A percentile compares a stretch with the other conserved stretches of the same genome.
Conservation (phyloP, 768 basidiomycete species). For the Fibroporia radiculosa region DNA sequence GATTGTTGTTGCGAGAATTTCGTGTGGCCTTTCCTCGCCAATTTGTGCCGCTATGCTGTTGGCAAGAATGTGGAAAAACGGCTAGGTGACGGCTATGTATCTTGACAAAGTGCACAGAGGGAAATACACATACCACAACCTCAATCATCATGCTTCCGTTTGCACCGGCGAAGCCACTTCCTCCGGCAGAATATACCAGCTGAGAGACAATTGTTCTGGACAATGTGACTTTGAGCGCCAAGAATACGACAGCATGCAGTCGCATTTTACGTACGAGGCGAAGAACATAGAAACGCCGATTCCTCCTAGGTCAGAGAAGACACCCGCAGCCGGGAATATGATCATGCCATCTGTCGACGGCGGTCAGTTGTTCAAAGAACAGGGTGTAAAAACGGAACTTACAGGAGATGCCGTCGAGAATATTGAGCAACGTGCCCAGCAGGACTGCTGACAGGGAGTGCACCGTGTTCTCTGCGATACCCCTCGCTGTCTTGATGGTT, state of each 20-base stretch:
- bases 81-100: conserved; percentile 35
- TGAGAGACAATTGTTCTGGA: conserved; percentile 69
- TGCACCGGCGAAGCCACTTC: conserved; percentile 82
- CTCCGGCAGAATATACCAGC: conserved; percentile 77
- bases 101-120: background rate
- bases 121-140: conserved; percentile 62
- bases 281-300: conserved; percentile 97
- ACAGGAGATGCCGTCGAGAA: conserved; percentile 93
- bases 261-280: conserved; percentile 45
- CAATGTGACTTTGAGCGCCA: background rate
- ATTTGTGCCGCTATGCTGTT: conserved; percentile 64
- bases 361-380: background rate
- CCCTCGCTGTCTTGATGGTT: background rate
- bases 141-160: conserved; percentile 99
- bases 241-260: background rate
- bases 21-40: conserved; percentile 57
- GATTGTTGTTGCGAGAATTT: conserved; percentile 87
- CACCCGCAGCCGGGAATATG: conserved; percentile 79
- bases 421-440: conserved; percentile 78
- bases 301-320: conserved; percentile 75
- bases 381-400: conserved; percentile 23
- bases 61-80: conserved; percentile 93
- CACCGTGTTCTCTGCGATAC: conserved; percentile 22
- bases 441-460: conserved; percentile 74
- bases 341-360: conserved; percentile 77